These are phyloP conservation scores for Candida andamanensis DNA, from an alignment of 805 yeast species.

Conservation along the genomic window DNA sequence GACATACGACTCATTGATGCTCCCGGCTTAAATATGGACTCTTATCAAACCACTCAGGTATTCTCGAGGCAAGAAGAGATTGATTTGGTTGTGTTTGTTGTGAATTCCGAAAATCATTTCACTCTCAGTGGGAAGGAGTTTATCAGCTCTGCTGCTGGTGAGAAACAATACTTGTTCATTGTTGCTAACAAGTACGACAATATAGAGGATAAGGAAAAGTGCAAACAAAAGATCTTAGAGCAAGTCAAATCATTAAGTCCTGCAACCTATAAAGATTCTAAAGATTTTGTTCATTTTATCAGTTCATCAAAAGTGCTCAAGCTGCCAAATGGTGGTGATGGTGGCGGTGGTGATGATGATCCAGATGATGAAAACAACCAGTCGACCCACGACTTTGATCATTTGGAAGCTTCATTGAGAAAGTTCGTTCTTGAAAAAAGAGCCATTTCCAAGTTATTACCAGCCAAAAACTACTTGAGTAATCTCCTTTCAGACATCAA, in stretches of 20 bases:
- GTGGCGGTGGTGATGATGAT: conserved; percentile 20
- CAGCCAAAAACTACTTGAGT: conserved; percentile 81
- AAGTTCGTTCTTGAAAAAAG: conserved; percentile 86
- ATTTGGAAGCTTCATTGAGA: conserved; percentile 77
- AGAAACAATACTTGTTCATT: conserved; percentile 86
- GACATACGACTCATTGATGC: conserved; percentile 94
- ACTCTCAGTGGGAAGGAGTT: conserved; percentile 93
- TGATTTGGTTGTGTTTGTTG: conserved; percentile 93
- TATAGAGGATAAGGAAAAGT: conserved; percentile 74
- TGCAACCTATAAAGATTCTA: conserved; percentile 80
- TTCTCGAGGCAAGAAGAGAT: conserved; percentile 96
- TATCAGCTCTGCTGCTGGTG: conserved; percentile 83
- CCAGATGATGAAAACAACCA: conserved; percentile 24
- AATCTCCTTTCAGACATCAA: conserved; percentile 67
- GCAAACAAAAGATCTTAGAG: conserved; percentile 69
- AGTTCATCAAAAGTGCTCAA: conserved; percentile 52
- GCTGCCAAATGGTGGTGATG: conserved; percentile 31
- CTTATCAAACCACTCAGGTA: conserved; percentile 89
- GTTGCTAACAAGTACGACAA: conserved; percentile 91
- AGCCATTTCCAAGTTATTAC: conserved; percentile 80
- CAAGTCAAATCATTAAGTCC: conserved; percentile 87
- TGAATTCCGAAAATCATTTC: conserved; percentile 92
- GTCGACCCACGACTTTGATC: conserved; percentile 58
- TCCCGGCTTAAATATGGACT: conserved; percentile 92
- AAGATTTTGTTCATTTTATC: conserved; percentile 92